Conservation (phyloP, 768 basidiomycete species). For the Boletus rufocinnamomeus region DNA sequence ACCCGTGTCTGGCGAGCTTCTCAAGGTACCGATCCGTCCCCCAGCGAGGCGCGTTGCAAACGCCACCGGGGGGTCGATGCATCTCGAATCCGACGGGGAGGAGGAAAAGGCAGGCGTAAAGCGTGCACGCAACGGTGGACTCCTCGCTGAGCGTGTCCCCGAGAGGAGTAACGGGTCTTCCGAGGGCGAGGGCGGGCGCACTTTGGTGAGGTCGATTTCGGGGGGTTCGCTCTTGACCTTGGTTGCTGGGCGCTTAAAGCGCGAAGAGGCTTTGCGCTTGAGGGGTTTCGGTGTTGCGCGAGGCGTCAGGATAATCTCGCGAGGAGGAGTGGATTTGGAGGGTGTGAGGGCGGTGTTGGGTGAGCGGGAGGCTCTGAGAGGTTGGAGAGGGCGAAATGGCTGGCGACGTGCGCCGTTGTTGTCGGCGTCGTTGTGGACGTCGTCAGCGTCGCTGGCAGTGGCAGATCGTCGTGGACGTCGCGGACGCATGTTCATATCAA, state of each 20-base stretch:
- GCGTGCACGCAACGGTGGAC: constrained; percentile 33
- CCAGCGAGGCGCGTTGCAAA: constrained; percentile 28
- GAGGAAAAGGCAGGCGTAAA: constrained; percentile 41
- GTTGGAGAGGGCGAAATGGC: constrained; percentile 25
- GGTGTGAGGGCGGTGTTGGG: constrained; percentile 36
- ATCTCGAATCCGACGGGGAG: constrained; percentile 26
- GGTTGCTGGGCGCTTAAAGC: constrained; percentile 20
- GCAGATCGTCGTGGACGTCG: constrained; percentile 20
- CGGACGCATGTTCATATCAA: constrained; percentile 23
- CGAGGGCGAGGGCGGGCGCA: constrained; percentile 71
- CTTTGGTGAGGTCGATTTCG: constrained; percentile 55
- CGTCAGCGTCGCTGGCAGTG: constrained; percentile 6
- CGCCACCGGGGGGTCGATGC: constrained; percentile 4
- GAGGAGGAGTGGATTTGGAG: constrained; percentile 69
- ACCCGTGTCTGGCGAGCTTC: constrained; percentile 4
- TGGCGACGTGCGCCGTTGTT: constrained; percentile 13
- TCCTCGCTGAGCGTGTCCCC: constrained; percentile 38
- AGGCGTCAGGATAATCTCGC: constrained; percentile 51
- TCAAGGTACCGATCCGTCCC: background rate
- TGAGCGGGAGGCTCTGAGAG: constrained; percentile 20
- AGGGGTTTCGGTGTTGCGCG: constrained; percentile 40
- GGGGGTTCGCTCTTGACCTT: constrained; percentile 67
- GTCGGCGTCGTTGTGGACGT: background rate
- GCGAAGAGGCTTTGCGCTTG: constrained; percentile 37
- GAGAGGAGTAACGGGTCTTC: constrained; percentile 74